Percentiles rank a stretch among this genome's conserved stretches.
phyloP scores from a whole-genome alignment of 2,329 filamentous ascomycete genomes.

The Stachybotrys elegans region DNA sequence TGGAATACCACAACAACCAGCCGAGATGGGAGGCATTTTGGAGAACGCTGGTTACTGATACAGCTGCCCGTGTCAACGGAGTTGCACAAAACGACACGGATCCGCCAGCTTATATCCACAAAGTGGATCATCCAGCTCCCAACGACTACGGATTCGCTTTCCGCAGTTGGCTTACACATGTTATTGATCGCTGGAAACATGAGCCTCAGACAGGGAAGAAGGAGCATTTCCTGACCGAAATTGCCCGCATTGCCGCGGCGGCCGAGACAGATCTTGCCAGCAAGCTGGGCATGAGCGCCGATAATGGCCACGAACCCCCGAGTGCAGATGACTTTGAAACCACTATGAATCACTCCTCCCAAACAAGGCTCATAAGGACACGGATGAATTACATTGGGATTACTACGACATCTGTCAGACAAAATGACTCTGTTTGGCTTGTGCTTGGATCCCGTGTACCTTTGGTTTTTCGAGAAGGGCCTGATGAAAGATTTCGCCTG shows the following conservation, averaged over 20 bases:
- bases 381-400: not conserved
- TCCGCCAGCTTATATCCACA: not conserved
- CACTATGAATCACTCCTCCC: not conserved
- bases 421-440: not conserved
- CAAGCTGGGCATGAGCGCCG: not conserved
- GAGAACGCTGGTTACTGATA: not conserved
- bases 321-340: not conserved
- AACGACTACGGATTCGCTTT: not conserved
- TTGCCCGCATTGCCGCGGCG: not conserved
- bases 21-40: not conserved
- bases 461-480: not conserved
- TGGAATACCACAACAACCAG: not conserved
- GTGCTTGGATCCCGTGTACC: not conserved
- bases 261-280: not conserved
- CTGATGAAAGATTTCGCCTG: not conserved
- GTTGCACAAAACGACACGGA: not conserved
- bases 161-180: not conserved
- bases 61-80: not conserved
- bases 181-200: not conserved
- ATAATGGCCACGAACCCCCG: not conserved
- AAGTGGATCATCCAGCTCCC: not conserved
- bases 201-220: not conserved
- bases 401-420: not conserved
- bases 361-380: not conserved
- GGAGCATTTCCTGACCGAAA: not conserved